Base-by-base conservation (phyloP, 306 rosid genomes). In the Cajanus cajan region DNA sequence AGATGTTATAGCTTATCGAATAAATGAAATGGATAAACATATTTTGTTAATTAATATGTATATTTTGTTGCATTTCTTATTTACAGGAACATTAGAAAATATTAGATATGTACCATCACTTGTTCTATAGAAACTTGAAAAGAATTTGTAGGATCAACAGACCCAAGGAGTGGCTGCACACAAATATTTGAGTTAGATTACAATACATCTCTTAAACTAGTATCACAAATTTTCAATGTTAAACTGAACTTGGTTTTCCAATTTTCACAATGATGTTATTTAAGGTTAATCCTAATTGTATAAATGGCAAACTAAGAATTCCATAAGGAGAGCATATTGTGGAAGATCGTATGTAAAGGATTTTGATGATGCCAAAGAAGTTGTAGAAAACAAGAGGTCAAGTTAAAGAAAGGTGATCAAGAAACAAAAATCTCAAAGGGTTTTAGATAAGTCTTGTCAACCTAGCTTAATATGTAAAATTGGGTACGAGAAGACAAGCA, bases 151-250 rank as follows among this genome's bases (percentile, higher is more conserved):
- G 87, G 62, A 78, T 69, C 88, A 8, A 73, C 82, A 73, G 66
- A 77, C 51, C 75, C 90, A 25, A 95, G 86, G 62, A 85, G 78
- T 51, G 98, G 99, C 99, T 92, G 97, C 83, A 76, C 55, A 71
- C 45, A 89, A 78, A 75, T 77, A 64, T 45, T 65, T 15, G 72
- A 65, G 37, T 82, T 59, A 55, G 87, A 78, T 55, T 50, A 43
- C 21, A 36, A 74, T 43, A 48, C 34, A 52, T 15, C 18, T 69
- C 43, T 18, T 33, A 54, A 73, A 77, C 21, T 15, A 59, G 64
- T 22, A 80, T 33, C 19, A 82, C 2, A 59, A 76, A 47, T 70
- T 76, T 61, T 68, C 14, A 62, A 33, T 58, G 68, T 61, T 75
- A 33, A 41, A 70, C 31, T 25, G 6, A 47, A 62, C 47, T 39